Base-by-base conservation (phyloP, 495 filamentous ascomycete genomes). In the Entonaema liquescens region DNA sequence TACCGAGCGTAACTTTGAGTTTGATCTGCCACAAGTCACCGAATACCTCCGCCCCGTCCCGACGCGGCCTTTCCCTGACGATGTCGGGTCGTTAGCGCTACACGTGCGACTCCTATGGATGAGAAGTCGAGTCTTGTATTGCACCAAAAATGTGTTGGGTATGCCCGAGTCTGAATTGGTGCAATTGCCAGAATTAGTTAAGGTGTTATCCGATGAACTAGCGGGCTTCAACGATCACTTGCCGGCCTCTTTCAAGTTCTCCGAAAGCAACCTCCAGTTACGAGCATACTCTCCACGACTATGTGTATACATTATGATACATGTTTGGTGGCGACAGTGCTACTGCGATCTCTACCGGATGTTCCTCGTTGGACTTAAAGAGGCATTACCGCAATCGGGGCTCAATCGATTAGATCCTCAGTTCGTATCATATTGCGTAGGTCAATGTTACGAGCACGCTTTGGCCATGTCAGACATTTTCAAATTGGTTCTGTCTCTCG, bases 1-100 rank as follows among this genome's bases (percentile, higher is more conserved):
- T 67, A 86, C 83, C 71, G 83, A 86, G 68, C 81, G 82, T 7
- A 83, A 84, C 65, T 86, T 86, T 35, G 83, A 85, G 65, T 83
- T 84, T 62, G 83, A 85, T 71, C 77, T 85, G 7, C 82, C 83
- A 0, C 81, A 83, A 64, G 70, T 76, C 2, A 85, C 83, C 5
- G 83, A 84, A 58, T 74, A 78, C 36, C 78, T 84, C 6, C 72
- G 76, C 15, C 76, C 78, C 0, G 78, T 81, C 1, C 74, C 68
- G 0, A 76, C 79, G 0, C 74, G 67, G 1, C 72, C 78, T 1
- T 79, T 84, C 1, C 78, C 80, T 1, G 82, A 85, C 17, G 82
- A 83, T n/a, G 73, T 85, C 6, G 83, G 83, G 5, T 81, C 82
- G 42, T 72, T 84, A 49, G 83, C 82, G n/a, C 73, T 84, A 28